These are phyloP conservation scores for Gossypium turneri DNA, from an alignment of 345 rosid species.

Conservation along the genomic window DNA sequence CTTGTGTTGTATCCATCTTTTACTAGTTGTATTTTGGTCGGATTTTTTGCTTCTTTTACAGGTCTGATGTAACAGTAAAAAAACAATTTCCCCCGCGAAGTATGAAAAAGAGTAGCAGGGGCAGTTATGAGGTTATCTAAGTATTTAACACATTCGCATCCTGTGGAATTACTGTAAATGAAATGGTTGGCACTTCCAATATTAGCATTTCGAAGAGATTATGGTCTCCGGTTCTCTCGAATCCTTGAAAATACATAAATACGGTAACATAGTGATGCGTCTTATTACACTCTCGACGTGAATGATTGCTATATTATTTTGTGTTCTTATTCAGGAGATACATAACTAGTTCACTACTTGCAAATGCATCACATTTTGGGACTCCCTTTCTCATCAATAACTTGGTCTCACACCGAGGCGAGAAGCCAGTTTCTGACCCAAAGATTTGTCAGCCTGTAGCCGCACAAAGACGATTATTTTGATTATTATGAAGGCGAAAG, in stretches of 20 bases:
- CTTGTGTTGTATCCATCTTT: not conserved
- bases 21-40: not conserved
- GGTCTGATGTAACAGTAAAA: not conserved
- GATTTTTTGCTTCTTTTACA: not conserved
- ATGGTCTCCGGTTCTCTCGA: not conserved
- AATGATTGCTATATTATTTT: no score
- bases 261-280: not conserved
- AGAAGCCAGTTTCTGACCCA: not conserved
- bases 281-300: no score
- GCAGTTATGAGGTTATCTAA: not conserved
- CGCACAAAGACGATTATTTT: not conserved
- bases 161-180: not conserved
- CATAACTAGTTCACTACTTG: not conserved
- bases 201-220: not conserved
- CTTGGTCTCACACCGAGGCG: conserved; percentile 3
- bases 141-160: not conserved
- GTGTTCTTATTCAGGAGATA: not conserved
- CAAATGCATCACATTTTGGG: not conserved
- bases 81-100: not conserved
- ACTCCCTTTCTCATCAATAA: not conserved
- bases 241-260: not conserved
- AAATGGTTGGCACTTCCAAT: not conserved
- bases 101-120: not conserved
- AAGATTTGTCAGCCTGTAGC: not conserved
- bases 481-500: not conserved